These are phyloP conservation scores for Ustilago cynodontis DNA, from an alignment of 1,284 basidiomycete genomes.

Conservation along the genomic window DNA sequence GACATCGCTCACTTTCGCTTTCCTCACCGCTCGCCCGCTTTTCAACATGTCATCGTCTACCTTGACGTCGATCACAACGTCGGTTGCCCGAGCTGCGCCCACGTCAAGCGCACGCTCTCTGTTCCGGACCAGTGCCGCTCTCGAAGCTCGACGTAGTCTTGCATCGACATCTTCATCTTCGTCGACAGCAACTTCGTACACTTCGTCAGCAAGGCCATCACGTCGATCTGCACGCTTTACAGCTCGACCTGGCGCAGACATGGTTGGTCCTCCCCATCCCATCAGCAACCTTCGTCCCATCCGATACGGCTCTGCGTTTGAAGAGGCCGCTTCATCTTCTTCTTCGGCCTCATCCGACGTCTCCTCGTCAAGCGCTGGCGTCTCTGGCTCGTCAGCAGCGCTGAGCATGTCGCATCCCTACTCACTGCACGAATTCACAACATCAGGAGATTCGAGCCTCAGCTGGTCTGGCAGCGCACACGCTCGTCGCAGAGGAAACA, in stretches of 20 bases:
- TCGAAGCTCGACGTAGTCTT: not conserved
- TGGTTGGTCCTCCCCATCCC: constrained; percentile 63
- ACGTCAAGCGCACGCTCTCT: constrained; percentile 1
- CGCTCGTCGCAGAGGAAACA: not conserved
- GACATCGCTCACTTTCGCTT: too few species aligned
- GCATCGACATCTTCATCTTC: not conserved
- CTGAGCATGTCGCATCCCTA: constrained; percentile 59
- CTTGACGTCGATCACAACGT: not conserved
- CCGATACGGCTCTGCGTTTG: constrained; percentile 60
- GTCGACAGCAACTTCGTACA: constrained; percentile 2
- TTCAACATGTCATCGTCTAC: not conserved
- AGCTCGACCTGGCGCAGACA: constrained; percentile 42
- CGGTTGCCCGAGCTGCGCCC: not conserved
- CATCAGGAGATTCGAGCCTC: constrained; percentile 20
- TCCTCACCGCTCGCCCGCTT: too few species aligned
- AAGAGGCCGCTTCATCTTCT: constrained; percentile 18
- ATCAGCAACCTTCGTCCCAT: constrained; percentile 65
- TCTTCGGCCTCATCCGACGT: constrained; percentile 2
- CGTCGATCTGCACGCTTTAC: constrained; percentile 46
- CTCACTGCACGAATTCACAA: constrained; percentile 63
- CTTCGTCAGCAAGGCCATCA: constrained; percentile 7
- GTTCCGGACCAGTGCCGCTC: not conserved
- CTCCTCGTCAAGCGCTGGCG: not conserved
- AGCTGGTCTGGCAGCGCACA: constrained; percentile 7
- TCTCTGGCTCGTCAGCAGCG: constrained; percentile 16